phyloP scores from a whole-genome alignment of 306 rosid genomes.

The Quercus aquifolioides region DNA sequence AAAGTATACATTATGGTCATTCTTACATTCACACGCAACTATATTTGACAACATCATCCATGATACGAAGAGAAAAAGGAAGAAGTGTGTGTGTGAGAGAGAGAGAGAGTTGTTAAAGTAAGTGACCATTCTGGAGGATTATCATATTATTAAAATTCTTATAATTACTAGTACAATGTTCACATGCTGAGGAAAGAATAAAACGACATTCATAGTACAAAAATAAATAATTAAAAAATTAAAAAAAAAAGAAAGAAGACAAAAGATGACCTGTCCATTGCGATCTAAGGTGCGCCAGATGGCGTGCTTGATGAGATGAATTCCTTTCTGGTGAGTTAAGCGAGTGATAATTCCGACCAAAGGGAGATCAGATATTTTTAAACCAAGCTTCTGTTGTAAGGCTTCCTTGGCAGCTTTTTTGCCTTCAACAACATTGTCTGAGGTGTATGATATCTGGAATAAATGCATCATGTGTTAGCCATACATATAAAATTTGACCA shows the following conservation, averaged over 20 bases:
- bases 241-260: conserved; percentile 13
- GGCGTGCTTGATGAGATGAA: conserved; percentile 95
- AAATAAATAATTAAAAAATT: conserved; percentile 5
- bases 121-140: not conserved
- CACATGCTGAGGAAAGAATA: not conserved
- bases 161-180: not conserved
- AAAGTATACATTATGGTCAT: not conserved
- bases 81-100: no score
- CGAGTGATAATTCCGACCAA: conserved; percentile 80
- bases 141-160: not conserved
- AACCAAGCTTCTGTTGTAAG: conserved; percentile 76
- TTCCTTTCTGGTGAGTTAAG: conserved; percentile 96
- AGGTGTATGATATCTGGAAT: conserved; percentile 70
- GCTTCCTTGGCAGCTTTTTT: conserved; percentile 90
- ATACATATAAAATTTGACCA: not conserved
- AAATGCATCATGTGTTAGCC: not conserved
- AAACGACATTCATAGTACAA: not conserved
- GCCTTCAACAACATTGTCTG: conserved; percentile 97
- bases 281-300: conserved; percentile 72
- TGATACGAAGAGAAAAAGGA: not conserved
- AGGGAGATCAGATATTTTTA: conserved; percentile 72
- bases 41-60: not conserved
- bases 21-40: conserved; percentile 13
- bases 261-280: conserved; percentile 70
- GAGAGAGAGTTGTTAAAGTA: not conserved